Evolutionary conservation across 2,329 filamentous ascomycete species (phyloP).

Genomic region (Aspergillus pseudonomiae): DNA sequence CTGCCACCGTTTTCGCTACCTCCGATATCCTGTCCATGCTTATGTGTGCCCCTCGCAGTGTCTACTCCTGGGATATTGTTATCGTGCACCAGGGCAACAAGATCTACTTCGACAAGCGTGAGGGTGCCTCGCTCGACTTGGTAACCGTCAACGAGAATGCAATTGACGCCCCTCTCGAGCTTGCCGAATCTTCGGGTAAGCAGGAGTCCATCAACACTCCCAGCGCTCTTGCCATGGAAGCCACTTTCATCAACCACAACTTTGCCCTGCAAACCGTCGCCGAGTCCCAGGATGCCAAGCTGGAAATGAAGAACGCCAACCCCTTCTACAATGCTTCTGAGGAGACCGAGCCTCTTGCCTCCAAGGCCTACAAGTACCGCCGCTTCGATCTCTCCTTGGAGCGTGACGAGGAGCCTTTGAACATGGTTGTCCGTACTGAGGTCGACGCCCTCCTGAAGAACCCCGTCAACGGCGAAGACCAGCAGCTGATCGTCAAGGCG

Average conservation of each 20-base stretch:
- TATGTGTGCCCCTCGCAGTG: constrained; percentile 95
- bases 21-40: constrained; percentile 98
- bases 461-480: constrained; percentile 86
- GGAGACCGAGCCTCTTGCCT: constrained; percentile 90
- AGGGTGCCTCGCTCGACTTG: constrained; percentile 92
- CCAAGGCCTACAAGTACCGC: constrained; percentile 98
- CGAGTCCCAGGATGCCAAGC: constrained; percentile 77
- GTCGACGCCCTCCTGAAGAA: constrained; percentile 96
- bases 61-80: constrained; percentile 98
- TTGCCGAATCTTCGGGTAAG: constrained; percentile 69
- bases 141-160: constrained; percentile 99
- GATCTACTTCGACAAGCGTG: constrained; percentile 98
- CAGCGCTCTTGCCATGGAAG: constrained; percentile 88
- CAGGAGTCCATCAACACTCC: constrained; percentile 96
- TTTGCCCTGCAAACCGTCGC: constrained; percentile 94
- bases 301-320: constrained; percentile 84
- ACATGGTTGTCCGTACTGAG: constrained; percentile 92
- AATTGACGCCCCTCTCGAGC: constrained; percentile 88
- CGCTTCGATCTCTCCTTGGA: constrained; percentile 94
- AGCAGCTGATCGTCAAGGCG: constrained; percentile 88
- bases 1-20: constrained; percentile 95
- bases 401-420: constrained; percentile 85
- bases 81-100: constrained; percentile 92
- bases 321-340: constrained; percentile 96
- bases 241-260: constrained; percentile 99